Percentiles rank a stretch among this genome's conserved stretches.
These are phyloP conservation scores for Colletotrichum chrysophilum DNA, from an alignment of 2,329 filamentous ascomycete species.

Conservation along the genomic window DNA sequence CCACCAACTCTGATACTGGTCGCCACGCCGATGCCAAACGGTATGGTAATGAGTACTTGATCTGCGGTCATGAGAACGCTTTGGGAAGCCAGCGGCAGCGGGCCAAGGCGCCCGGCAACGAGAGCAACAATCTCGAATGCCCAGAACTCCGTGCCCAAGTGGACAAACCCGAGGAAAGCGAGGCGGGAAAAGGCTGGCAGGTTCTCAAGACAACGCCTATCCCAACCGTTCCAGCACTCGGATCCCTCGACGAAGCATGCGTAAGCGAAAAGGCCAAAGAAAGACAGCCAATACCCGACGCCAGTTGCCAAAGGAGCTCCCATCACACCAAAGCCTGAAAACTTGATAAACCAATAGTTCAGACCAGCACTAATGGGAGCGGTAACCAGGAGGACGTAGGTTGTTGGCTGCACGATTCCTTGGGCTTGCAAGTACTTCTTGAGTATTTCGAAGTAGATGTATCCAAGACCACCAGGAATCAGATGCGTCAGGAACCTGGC, in stretches of 20 bases:
- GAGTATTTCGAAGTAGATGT: not conserved
- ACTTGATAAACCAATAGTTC: not conserved
- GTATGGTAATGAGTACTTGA: not conserved
- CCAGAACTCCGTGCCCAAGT: not conserved
- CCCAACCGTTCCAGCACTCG: not conserved
- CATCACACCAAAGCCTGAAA: not conserved
- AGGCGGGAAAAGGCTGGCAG: not conserved
- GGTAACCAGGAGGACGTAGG: not conserved
- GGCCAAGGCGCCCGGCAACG: not conserved
- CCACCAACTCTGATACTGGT: not conserved
- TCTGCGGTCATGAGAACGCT: not conserved
- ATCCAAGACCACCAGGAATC: not conserved
- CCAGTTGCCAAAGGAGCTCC: not conserved
- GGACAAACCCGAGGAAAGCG: not conserved
- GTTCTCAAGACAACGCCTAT: not conserved
- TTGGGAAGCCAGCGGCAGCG: not conserved
- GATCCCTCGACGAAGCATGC: not conserved
- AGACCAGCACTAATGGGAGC: not conserved
- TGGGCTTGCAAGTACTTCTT: not conserved
- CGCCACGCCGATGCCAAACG: not conserved
- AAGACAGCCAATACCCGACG: not conserved
- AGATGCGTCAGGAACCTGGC: not conserved
- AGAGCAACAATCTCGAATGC: not conserved
- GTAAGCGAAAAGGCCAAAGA: not conserved
- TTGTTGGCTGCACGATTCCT: not conserved